Evolutionary conservation across 768 basidiomycete species (phyloP).

Genomic region (Mycena venus): DNA sequence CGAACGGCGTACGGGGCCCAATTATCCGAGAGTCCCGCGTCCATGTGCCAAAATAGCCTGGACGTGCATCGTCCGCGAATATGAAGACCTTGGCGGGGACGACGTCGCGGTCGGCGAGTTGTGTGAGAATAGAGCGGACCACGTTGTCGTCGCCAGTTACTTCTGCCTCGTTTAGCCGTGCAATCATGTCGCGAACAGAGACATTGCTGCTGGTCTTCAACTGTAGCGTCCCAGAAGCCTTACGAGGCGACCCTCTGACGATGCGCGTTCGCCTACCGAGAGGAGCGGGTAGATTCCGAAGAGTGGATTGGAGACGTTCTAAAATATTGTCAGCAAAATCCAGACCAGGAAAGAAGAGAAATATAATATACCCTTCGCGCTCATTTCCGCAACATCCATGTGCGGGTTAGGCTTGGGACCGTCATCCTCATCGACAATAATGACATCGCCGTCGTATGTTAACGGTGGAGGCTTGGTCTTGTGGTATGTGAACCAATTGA

Average conservation of each 20-base stretch:
- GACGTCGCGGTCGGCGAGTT: slow-evolving; percentile 70
- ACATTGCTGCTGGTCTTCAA: slow-evolving; percentile 53
- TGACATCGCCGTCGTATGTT: slow-evolving; percentile 58
- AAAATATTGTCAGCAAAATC: slow-evolving; percentile 15
- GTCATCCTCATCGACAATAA: slow-evolving; percentile 68
- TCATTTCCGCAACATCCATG: slow-evolving; percentile 49
- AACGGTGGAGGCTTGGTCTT: slow-evolving; percentile 25
- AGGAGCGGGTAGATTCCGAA: slow-evolving; percentile 50
- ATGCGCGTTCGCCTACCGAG: not conserved
- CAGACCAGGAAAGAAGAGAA: slow-evolving; percentile 1
- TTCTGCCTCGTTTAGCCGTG: slow-evolving; percentile 82
- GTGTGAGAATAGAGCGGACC: slow-evolving; percentile 73
- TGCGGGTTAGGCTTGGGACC: not conserved
- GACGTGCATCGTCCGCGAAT: slow-evolving; percentile 87
- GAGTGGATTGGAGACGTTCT: slow-evolving; percentile 57
- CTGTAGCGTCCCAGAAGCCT: slow-evolving; percentile 32
- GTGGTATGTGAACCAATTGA: slow-evolving; percentile 72
- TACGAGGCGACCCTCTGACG: slow-evolving; percentile 1
- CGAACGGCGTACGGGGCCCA: slow-evolving; percentile 88
- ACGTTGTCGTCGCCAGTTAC: slow-evolving; percentile 77
- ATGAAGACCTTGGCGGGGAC: slow-evolving; percentile 87
- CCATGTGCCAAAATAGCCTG: slow-evolving; percentile 97
- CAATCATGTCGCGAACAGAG: slow-evolving; percentile 63
- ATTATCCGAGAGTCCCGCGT: slow-evolving; percentile 84
- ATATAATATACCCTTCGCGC: slow-evolving; percentile 60